phyloP scores from a whole-genome alignment of 352 stramenopile genomes.

The Lagenidium giganteum region DNA sequence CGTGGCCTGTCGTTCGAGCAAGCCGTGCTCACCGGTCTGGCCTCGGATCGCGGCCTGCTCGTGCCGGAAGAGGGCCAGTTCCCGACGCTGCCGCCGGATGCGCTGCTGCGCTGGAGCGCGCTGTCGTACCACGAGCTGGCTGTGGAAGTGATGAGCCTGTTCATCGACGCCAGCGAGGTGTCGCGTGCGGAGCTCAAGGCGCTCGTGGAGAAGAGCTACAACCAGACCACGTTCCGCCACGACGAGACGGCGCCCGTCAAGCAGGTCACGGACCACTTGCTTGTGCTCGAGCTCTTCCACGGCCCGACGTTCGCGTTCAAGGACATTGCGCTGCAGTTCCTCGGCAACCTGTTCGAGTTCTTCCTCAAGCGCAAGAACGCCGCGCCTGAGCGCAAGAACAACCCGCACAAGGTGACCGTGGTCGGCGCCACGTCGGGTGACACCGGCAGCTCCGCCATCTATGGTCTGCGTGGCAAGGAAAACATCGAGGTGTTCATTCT shows the following conservation, averaged over 20 bases:
- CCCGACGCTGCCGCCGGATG: conserved; percentile 61
- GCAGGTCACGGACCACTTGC: conserved; percentile 84
- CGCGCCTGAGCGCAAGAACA: conserved; percentile 29
- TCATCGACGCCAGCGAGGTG: conserved; percentile 95
- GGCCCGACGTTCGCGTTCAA: conserved; percentile 99
- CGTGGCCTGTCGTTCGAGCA: conserved; percentile 82
- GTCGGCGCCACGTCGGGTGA: conserved; percentile 98
- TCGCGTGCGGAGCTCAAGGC: conserved; percentile 82
- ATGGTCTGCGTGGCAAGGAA: conserved; percentile 96
- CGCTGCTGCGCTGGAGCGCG: conserved; percentile 73
- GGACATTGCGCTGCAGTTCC: conserved; percentile 98
- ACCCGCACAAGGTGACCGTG: conserved; percentile 94
- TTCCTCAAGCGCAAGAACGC: conserved; percentile 92
- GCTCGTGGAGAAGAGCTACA: conserved; percentile 94
- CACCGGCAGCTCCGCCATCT: conserved; percentile 97
- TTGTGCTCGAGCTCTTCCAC: conserved; percentile 98
- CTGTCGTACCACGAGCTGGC: conserved; percentile 95
- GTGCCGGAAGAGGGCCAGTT: conserved; percentile 78
- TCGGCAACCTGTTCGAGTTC: conserved; percentile 99
- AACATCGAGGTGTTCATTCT: conserved; percentile 98
- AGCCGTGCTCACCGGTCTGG: conserved; percentile 82
- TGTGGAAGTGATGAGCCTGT: conserved; percentile 94
- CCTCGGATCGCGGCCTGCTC: conserved; percentile 77
- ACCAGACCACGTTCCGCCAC: conserved; percentile 85
- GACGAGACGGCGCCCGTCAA: conserved; percentile 94